Percentiles rank a stretch among this genome's conserved stretches.
Conservation (phyloP, 306 rosid genomes). For the Hippophae tibetana region DNA sequence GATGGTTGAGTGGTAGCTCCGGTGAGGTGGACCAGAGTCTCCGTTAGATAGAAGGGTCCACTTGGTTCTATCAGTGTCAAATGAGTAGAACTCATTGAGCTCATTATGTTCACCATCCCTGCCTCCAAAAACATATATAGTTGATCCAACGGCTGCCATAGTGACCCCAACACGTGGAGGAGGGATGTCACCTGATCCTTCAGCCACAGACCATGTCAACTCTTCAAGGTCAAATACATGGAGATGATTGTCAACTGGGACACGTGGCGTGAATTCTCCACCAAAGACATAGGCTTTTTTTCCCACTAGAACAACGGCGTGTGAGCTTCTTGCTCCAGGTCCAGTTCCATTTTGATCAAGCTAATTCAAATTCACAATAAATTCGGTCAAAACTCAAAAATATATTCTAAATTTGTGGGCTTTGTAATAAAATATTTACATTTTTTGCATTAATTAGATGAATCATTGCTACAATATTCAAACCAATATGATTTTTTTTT, state of each 20-base stretch:
- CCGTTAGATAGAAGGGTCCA: constrained; percentile 61
- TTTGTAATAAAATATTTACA: too few relatives aligned
- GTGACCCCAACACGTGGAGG: constrained; percentile 88
- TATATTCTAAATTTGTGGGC: not conserved
- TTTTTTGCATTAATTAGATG: too few relatives aligned
- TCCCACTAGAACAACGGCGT: constrained; percentile 65
- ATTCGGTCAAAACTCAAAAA: not conserved
- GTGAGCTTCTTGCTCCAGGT: constrained; percentile 89
- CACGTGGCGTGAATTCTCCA: constrained; percentile 81
- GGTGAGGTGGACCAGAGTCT: constrained; percentile 48
- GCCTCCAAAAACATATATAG: constrained; percentile 77
- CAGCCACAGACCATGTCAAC: constrained; percentile 51
- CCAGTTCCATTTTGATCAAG: constrained; percentile 54
- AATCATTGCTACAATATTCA: too few relatives aligned
- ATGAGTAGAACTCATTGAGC: constrained; percentile 68
- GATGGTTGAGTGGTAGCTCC: constrained; percentile 72
- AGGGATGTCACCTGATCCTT: constrained; percentile 44
- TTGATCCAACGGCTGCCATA: constrained; percentile 46
- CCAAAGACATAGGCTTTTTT: constrained; percentile 71
- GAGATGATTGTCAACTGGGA: constrained; percentile 67
- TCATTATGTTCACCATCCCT: constrained; percentile 74
- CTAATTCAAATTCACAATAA: constrained; percentile 21
- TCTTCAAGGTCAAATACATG: constrained; percentile 53
- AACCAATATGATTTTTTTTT: too few relatives aligned
- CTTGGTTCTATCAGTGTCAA: constrained; percentile 48